Evolutionary conservation across 2,329 filamentous ascomycete genomes (phyloP).

Genomic region (Pleochaeta shiraiana): DNA sequence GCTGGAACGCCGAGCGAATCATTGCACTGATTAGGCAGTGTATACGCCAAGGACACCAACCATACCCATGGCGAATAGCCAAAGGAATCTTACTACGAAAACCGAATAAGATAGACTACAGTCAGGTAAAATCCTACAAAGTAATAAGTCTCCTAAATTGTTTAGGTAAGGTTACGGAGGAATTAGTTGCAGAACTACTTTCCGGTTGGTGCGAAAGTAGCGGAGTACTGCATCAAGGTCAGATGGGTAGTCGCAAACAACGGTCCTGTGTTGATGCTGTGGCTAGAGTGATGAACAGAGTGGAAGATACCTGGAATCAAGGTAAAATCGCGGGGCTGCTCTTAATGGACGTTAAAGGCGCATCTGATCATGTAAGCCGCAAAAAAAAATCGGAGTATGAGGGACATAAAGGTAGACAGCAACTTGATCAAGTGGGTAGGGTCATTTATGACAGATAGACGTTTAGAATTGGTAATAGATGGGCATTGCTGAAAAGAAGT

Average conservation of each 20-base stretch:
- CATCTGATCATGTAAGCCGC: neutral
- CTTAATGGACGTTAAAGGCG: neutral
- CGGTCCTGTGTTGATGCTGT: neutral
- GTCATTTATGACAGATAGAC: neutral
- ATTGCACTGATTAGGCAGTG: neutral
- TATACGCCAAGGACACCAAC: neutral
- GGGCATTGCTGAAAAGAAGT: neutral
- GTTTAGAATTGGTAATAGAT: slow-evolving; percentile 1
- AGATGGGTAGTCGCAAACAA: no score
- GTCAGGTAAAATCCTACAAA: neutral
- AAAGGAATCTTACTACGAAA: neutral
- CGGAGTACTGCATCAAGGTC: neutral
- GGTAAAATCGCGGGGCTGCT: neutral
- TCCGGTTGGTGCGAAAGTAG: neutral
- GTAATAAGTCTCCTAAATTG: neutral
- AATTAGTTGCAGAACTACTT: no score
- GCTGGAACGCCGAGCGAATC: neutral
- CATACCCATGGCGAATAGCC: neutral
- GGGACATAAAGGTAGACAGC: neutral
- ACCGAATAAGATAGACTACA: neutral
- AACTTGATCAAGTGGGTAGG: neutral
- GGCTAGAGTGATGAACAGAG: no score
- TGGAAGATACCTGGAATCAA: neutral
- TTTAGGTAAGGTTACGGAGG: neutral
- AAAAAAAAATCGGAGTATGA: neutral